Evolutionary conservation across 345 rosid species (phyloP).

Genomic region (Arabis alpina): DNA sequence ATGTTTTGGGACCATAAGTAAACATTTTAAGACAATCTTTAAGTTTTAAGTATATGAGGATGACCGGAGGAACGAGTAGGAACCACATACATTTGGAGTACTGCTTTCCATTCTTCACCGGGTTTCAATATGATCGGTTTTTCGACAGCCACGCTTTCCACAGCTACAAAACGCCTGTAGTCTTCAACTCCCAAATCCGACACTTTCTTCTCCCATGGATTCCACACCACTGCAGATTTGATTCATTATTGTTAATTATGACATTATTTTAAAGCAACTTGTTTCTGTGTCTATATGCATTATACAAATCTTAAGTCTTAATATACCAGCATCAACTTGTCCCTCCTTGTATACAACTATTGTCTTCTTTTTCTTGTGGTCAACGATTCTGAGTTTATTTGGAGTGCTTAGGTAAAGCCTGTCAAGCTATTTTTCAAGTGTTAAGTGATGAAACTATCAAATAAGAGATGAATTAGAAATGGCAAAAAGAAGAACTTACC

Average conservation of each 20-base stretch:
- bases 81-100: slow-evolving; percentile 69
- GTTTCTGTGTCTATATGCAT: not conserved
- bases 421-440: slow-evolving; percentile 57
- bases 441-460: slow-evolving; percentile 11
- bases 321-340: slow-evolving; percentile 83
- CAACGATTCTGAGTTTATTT: slow-evolving; percentile 74
- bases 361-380: slow-evolving; percentile 90
- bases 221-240: slow-evolving; percentile 77
- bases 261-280: not conserved
- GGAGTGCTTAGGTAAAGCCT: slow-evolving; percentile 80
- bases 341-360: slow-evolving; percentile 91
- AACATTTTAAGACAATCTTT: not conserved
- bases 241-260: slow-evolving; percentile 10
- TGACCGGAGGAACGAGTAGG: slow-evolving; percentile 67
- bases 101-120: slow-evolving; percentile 90
- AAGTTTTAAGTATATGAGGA: slow-evolving; percentile 10
- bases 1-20: slow-evolving; percentile 15
- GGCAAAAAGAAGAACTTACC: slow-evolving; percentile 46
- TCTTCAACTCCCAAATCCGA: slow-evolving; percentile 86
- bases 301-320: not conserved
- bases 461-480: not conserved
- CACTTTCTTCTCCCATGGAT: slow-evolving; percentile 94
- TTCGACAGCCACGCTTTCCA: slow-evolving; percentile 82
- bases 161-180: slow-evolving; percentile 78
- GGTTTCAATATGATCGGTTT: slow-evolving; percentile 78